These are phyloP conservation scores for Dendrocalamus sinicus DNA, from an alignment of 176 grass and related monocot genomes.

Conservation along the genomic window DNA sequence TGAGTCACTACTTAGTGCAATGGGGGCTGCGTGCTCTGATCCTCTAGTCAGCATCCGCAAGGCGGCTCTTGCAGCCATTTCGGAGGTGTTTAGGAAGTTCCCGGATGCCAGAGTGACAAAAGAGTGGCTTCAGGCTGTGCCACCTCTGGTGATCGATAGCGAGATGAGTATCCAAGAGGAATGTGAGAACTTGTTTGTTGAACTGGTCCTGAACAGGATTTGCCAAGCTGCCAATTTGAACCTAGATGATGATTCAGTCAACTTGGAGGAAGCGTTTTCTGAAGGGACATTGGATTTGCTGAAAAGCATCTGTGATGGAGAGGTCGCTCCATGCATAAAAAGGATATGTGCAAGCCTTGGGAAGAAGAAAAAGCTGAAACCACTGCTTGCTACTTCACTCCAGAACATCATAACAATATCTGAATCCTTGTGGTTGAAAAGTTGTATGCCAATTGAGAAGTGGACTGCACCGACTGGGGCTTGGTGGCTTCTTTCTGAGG, in stretches of 20 bases:
- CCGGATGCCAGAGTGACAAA: constrained; percentile 70
- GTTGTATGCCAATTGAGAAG: constrained; percentile 60
- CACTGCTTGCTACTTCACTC: constrained; percentile 70
- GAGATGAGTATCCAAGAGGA: constrained; percentile 92
- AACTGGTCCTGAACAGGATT: constrained; percentile 83
- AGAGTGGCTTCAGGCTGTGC: constrained; percentile 91
- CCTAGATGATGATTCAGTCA: constrained; percentile 39
- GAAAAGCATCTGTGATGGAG: constrained; percentile 77
- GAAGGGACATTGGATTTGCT: constrained; percentile 71
- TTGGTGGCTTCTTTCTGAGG: constrained; percentile 90
- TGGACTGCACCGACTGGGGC: constrained; percentile 81
- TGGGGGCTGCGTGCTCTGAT: constrained; percentile 85
- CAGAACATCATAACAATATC: constrained; percentile 81
- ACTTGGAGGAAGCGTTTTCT: constrained; percentile 64
- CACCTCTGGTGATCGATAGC: constrained; percentile 81
- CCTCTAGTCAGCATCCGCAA: constrained; percentile 88
- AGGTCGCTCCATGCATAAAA: constrained; percentile 72
- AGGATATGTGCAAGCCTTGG: constrained; percentile 92
- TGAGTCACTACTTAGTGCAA: constrained; percentile 59
- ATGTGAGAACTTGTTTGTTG: constrained; percentile 92
- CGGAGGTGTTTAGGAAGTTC: constrained; percentile 84
- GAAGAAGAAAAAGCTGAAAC: constrained; percentile 91
- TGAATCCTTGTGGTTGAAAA: constrained; percentile 65
- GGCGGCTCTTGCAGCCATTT: constrained; percentile 88
- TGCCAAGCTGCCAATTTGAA: constrained; percentile 63